Base-by-base conservation (phyloP, 2,329 filamentous ascomycete genomes). In the Fusarium anguioides region DNA sequence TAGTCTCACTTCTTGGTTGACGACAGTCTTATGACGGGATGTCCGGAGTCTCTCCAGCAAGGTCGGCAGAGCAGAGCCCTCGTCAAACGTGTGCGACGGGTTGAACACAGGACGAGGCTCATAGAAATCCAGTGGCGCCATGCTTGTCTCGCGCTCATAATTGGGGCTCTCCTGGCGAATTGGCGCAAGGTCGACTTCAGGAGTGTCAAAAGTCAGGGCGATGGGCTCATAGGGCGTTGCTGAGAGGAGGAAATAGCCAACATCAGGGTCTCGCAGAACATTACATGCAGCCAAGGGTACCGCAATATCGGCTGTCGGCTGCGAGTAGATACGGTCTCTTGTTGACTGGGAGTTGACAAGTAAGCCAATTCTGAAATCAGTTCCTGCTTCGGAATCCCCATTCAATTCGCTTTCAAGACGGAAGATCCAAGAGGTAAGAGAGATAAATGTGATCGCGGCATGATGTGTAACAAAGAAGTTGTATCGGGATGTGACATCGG, bases 1-100 rank as follows among this genome's bases (percentile, higher is more conserved):
- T 21, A 94, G 84, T 59, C 87, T 85, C 52, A 94, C 82, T 72
- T 91, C 87, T 62, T 92, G 89, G 57, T 86, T 87, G 46, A 92
- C 79, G 24, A 88, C 76, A 7, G 86, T 83, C 76, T 86, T 86
- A 75, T 89, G 84, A 50, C 86, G 84, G 41, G 86, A 86, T 3
- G 87, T 88, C 45, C 86, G 84, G 35, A 89, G 78, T 41, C 81
- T 80, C 48, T 87, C 84, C 14, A 90, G 80, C 44, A 90, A 79
- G 26, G 76, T 75, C 4, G 88, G 85, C 10, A 92, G 76, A 23
- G 81, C 80, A 6, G 87, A 89, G 9, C 78, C 77, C 57, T 86
- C 81, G 53, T 86, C 86, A 57, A 93, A 87, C 9, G 81, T 81
- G 56, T 87, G 83, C 18, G 89, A 84, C 8, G 88, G 84, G 69